Conservation (phyloP, 2,329 filamentous ascomycete genomes). For the Didymella glomerata region DNA sequence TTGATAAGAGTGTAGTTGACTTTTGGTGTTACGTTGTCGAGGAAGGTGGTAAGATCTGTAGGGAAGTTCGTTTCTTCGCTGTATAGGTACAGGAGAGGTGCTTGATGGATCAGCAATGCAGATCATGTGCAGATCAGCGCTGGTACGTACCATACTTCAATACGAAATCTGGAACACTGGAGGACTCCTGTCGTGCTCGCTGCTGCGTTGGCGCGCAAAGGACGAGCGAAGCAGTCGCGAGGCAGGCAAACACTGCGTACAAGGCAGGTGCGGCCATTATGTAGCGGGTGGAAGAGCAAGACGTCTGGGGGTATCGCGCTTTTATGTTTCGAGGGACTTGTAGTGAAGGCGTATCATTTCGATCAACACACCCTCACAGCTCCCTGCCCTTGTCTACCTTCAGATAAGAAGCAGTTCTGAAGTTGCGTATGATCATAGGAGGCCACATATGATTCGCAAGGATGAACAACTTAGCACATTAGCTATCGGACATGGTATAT, state of each 20-base stretch:
- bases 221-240: constrained; percentile 8
- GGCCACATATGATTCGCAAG: constrained; percentile 2
- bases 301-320: neutral
- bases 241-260: neutral
- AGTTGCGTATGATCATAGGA: neutral
- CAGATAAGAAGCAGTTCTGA: neutral
- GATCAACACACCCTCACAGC: neutral
- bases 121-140: neutral
- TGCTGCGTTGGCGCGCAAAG: constrained; percentile 30
- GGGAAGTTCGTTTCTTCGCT: constrained; percentile 55
- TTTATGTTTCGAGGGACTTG: neutral
- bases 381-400: neutral
- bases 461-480: neutral
- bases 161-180: constrained; percentile 49
- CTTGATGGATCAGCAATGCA: constrained; percentile 34
- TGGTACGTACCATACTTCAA: constrained; percentile 49
- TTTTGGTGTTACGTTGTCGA: constrained; percentile 53
- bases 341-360: neutral
- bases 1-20: constrained; percentile 48
- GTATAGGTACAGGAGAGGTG: constrained; percentile 57
- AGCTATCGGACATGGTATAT: constrained; percentile 4
- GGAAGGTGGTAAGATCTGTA: constrained; percentile 54
- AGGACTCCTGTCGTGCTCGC: constrained; percentile 29
- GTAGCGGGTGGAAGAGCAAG: no score
- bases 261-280: neutral